Base-by-base conservation (phyloP, 2,329 filamentous ascomycete genomes). In the Clarireedia sp. region DNA sequence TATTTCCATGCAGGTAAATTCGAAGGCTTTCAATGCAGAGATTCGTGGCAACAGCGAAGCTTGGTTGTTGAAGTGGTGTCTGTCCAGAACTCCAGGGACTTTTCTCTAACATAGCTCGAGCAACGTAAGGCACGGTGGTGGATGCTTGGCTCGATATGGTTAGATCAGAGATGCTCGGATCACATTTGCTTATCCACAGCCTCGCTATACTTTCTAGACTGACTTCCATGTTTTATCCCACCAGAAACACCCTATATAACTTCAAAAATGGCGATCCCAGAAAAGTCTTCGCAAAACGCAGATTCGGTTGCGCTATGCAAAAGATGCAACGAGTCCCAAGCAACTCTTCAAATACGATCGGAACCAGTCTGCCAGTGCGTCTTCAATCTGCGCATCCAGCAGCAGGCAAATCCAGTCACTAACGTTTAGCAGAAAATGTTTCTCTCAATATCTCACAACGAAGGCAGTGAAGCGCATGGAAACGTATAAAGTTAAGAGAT, bases 401-500 rank as follows among this genome's bases (percentile, higher is more conserved):
- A 54, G 43, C 29, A 60, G 41, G 60, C 48, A 55, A 43, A 44
- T 48, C 16, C 49, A 44, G 40, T n/a, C 6, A 50, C 57, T 64
- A 36, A 65, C 45, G 38, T 48, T 17, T 33, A 23, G 26, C 62
- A 89, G 86, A 55, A 72, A 78, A 59, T 97, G 94, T 73, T 96
- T 92, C 72, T 74, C 79, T 56, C 79, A 80, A 64, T 96, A 90
- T 74, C 78, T 95, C 54, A 76, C 81, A 57, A 84, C 81, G 62
- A 97, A 97, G 71, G 79, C 85, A 58, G 79, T 89, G 63, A 92
- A 92, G 71, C 87, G 90, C 48, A 81, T 87, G 74, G 83, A 86
- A 62, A 76, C 77, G 41, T 87, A 85, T 66, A 76, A 79, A 46
- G 75, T 82, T 38, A 72, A 73, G 38, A 68, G 59, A 26, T 64